phyloP scores from a whole-genome alignment of 805 yeast genomes.

The Cyberlindnera petersonii region DNA sequence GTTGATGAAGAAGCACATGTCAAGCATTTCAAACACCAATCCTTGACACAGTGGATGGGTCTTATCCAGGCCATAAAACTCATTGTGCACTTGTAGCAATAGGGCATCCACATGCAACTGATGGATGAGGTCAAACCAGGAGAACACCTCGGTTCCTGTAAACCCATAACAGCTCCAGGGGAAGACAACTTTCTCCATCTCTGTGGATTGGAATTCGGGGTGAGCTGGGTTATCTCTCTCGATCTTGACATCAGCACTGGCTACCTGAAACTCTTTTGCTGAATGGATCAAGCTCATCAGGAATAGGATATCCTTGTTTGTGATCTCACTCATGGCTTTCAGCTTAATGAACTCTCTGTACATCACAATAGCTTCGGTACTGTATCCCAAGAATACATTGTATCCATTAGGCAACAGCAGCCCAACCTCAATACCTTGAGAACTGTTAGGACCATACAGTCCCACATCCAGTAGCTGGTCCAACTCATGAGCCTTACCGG shows the following conservation, averaged over 20 bases:
- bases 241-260: constrained; percentile 15
- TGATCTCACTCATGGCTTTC: constrained; percentile 6
- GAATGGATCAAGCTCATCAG: constrained; percentile 26
- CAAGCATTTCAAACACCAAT: constrained; percentile 19
- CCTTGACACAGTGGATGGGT: constrained; percentile 16
- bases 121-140: constrained; percentile 29
- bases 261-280: constrained; percentile 27
- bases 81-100: constrained; percentile 32
- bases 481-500: constrained; percentile 44
- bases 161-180: constrained; percentile 25
- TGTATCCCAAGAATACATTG: constrained; percentile 28
- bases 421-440: constrained; percentile 24
- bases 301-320: constrained; percentile 22
- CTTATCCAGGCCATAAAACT: constrained; percentile 33
- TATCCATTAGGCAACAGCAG: constrained; percentile 26
- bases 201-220: constrained; percentile 14
- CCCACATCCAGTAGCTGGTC: constrained; percentile 31
- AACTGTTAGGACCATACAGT: constrained; percentile 19
- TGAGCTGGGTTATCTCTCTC: constrained; percentile 18
- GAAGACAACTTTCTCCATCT: constrained; percentile 4
- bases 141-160: constrained; percentile 16
- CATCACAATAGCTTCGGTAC: constrained; percentile 28
- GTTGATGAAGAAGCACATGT: constrained; percentile 18
- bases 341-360: constrained; percentile 26
- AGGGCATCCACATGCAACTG: constrained; percentile 34